phyloP scores from a whole-genome alignment of 2,329 filamentous ascomycete genomes.

The Scytalidium lignicola region DNA sequence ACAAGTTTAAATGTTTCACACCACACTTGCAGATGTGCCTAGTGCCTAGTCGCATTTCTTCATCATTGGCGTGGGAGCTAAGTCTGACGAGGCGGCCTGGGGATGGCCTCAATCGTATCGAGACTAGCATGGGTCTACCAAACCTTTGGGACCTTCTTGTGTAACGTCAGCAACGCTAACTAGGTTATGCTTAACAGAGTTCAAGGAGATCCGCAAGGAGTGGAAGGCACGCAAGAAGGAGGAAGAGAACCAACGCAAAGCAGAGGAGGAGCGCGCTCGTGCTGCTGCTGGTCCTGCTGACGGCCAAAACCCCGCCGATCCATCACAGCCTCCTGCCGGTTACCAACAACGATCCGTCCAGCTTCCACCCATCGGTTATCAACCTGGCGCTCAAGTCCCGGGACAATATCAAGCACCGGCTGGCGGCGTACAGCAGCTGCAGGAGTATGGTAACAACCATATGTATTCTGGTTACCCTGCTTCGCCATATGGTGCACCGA shows the following conservation, averaged over 20 bases:
- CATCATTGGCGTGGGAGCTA: conserved; percentile 40
- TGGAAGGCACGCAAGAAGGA: conserved; percentile 99
- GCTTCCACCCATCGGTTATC: conserved; percentile 71
- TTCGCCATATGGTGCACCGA: conserved; percentile 46
- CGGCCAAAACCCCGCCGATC: conserved; percentile 48
- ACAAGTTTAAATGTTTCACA: not conserved
- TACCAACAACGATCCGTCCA: conserved; percentile 52
- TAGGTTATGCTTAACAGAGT: conserved; percentile 57
- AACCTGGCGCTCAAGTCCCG: conserved; percentile 50
- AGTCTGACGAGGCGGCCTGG: conserved; percentile 41
- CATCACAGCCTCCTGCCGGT: conserved; percentile 40
- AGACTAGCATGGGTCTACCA: conserved; percentile 40
- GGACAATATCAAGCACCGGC: conserved; percentile 63
- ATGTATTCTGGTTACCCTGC: conserved; percentile 56
- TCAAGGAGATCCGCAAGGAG: conserved; percentile 98
- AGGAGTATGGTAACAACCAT: conserved; percentile 46
- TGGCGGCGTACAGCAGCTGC: conserved; percentile 47
- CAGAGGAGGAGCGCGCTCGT: conserved; percentile 78
- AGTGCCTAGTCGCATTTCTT: conserved; percentile 13
- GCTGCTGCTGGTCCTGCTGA: conserved; percentile 50
- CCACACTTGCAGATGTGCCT: conserved; percentile 12
- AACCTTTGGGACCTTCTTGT: conserved; percentile 23
- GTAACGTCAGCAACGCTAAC: conserved; percentile 22
- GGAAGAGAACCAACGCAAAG: conserved; percentile 84
- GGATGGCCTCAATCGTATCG: conserved; percentile 23